phyloP scores from a whole-genome alignment of 768 basidiomycete genomes.

The Rubroboletus pulcherrimus region DNA sequence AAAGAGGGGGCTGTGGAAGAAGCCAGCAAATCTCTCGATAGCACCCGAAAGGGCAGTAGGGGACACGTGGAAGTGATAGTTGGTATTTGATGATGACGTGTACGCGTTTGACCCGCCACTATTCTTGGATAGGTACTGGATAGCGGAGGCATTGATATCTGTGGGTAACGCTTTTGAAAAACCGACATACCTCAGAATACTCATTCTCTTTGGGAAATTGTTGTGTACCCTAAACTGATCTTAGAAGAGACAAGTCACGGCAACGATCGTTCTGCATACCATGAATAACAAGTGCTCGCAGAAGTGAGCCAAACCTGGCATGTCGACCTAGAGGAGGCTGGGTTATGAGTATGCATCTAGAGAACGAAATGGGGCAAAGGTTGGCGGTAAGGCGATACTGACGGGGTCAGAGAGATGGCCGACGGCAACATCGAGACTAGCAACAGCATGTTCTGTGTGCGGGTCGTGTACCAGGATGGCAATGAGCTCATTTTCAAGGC shows the following conservation, averaged over 20 bases:
- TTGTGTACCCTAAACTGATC: slow-evolving; percentile 59
- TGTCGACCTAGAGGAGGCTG: slow-evolving; percentile 55
- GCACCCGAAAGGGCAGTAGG: slow-evolving; percentile 63
- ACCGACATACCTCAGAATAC: slow-evolving; percentile 67
- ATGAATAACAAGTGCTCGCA: slow-evolving; percentile 97
- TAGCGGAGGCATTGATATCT: background rate
- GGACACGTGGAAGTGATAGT: slow-evolving; percentile 76
- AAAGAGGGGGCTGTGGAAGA: slow-evolving; percentile 95
- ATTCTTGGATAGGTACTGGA: slow-evolving; percentile 71
- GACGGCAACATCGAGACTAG: slow-evolving; percentile 90
- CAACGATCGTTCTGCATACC: slow-evolving; percentile 44
- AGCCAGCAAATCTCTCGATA: slow-evolving; percentile 73
- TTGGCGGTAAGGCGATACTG: slow-evolving; percentile 27
- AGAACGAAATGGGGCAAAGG: background rate
- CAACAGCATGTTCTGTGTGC: slow-evolving; percentile 90
- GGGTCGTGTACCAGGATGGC: slow-evolving; percentile 80
- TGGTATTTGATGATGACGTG: slow-evolving; percentile 89
- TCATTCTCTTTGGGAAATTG: slow-evolving; percentile 91
- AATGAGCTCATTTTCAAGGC: slow-evolving; percentile 86
- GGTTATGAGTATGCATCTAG: background rate
- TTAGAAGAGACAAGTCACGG: background rate
- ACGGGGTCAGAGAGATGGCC: slow-evolving; percentile 94
- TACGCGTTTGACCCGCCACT: slow-evolving; percentile 91
- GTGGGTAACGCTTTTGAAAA: background rate
- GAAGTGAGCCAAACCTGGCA: slow-evolving; percentile 91